A percentile compares a stretch with the other conserved stretches of the same genome.
phyloP scores from a whole-genome alignment of 306 rosid species.

The Prunus mira region DNA sequence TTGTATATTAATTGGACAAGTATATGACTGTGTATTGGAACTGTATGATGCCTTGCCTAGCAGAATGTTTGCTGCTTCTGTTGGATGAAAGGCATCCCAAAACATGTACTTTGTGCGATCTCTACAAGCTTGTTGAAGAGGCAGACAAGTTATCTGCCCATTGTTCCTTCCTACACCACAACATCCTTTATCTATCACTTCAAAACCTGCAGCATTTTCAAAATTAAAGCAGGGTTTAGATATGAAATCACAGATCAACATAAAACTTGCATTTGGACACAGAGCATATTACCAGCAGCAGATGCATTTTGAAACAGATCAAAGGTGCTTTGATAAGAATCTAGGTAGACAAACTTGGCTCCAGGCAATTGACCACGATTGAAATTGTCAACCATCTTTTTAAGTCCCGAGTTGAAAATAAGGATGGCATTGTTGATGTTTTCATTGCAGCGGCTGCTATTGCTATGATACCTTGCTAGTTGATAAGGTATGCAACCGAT shows the following conservation, averaged over 20 bases:
- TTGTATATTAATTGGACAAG: constrained; percentile 76
- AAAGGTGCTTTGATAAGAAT: constrained; percentile 55
- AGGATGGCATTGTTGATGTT: constrained; percentile 62
- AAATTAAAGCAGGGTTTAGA: not conserved
- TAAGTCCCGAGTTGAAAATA: constrained; percentile 70
- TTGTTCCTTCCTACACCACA: constrained; percentile 93
- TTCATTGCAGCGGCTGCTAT: constrained; percentile 68
- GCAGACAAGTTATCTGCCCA: constrained; percentile 87
- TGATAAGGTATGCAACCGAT: constrained; percentile 92
- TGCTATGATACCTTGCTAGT: constrained; percentile 62
- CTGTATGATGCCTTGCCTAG: constrained; percentile 51
- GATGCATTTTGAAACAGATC: constrained; percentile 52
- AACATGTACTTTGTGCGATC: constrained; percentile 68
- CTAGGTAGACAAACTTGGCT: constrained; percentile 75
- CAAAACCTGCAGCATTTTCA: constrained; percentile 55
- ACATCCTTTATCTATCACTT: constrained; percentile 77
- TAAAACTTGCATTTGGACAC: not conserved
- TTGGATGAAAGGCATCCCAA: constrained; percentile 96
- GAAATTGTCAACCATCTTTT: constrained; percentile 52
- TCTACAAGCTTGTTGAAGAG: constrained; percentile 64
- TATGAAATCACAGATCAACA: no score
- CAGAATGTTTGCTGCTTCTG: constrained; percentile 63
- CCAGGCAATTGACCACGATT: constrained; percentile 71
- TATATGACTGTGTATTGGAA: constrained; percentile 44
- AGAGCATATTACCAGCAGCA: constrained; percentile 34